Conservation (phyloP, 768 basidiomycete species). For the Boletellus ananiceps region DNA sequence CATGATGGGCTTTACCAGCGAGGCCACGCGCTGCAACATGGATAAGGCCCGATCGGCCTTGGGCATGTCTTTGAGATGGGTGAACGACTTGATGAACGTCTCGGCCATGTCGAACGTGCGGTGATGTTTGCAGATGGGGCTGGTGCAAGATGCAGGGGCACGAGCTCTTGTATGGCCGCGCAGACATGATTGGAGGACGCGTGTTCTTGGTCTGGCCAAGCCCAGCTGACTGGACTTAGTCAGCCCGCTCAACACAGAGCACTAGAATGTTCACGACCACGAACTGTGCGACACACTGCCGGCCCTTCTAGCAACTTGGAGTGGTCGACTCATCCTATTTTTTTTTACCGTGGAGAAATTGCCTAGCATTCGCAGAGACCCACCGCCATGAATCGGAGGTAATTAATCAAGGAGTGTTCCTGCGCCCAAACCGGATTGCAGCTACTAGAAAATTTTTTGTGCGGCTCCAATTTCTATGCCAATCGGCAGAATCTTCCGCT, state of each 20-base stretch:
- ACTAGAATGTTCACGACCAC: no score
- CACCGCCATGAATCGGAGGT: no score
- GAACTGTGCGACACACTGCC: no score
- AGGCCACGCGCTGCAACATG: constrained; percentile 65
- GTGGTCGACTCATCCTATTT: no score
- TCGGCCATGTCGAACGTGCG: constrained; percentile 42
- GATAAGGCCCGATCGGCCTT: constrained; percentile 63
- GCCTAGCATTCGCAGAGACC: no score
- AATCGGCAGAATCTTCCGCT: not conserved
- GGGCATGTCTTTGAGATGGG: constrained; percentile 65
- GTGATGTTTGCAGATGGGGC: not conserved
- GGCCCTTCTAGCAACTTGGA: no score
- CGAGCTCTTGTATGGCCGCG: not conserved
- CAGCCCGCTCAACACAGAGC: not conserved
- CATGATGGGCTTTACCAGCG: constrained; percentile 93
- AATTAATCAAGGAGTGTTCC: no score
- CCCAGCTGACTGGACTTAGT: constrained; percentile 11
- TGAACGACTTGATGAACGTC: constrained; percentile 59
- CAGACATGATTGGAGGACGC: not conserved
- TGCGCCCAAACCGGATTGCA: no score
- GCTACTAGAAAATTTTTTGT: no score
- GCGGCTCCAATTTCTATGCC: not conserved
- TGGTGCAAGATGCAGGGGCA: not conserved
- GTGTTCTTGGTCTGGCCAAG: constrained; percentile 6
- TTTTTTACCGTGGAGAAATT: no score